Conservation (phyloP, 139 green algal species). For the Microglena sp. region DNA sequence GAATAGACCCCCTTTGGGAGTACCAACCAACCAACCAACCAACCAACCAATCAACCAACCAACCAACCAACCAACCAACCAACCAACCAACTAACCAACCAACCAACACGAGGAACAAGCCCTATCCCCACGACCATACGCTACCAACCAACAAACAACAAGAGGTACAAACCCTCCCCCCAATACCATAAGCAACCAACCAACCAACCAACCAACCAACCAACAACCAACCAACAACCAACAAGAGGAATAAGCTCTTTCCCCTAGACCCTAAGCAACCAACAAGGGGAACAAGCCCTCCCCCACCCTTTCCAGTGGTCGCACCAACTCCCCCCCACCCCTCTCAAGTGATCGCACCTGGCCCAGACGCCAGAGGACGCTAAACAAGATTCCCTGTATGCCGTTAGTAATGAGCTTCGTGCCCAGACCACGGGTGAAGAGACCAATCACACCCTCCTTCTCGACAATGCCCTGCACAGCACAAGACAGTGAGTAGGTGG, state of each 20-base stretch:
- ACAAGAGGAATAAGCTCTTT: background rate
- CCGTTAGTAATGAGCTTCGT: slow-evolving; percentile 86
- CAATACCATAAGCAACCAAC: background rate
- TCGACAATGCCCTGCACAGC: slow-evolving; percentile 56
- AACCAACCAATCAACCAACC: too few relatives aligned
- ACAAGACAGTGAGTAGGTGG: too few relatives aligned
- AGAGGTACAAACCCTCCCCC: background rate
- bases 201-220: background rate
- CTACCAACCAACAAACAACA: too few relatives aligned
- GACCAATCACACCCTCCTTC: slow-evolving; percentile 72
- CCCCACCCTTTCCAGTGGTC: background rate
- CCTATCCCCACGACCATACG: too few relatives aligned
- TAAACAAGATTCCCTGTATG: slow-evolving; percentile 66
- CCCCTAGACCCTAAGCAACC: background rate
- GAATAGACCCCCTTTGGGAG: background rate
- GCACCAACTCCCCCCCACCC: background rate
- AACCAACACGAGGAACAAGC: too few relatives aligned
- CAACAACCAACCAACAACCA: background rate
- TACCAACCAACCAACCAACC: too few relatives aligned
- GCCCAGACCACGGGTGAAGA: slow-evolving; percentile 75
- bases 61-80: too few relatives aligned
- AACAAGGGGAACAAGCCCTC: background rate
- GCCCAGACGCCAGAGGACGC: slow-evolving; percentile 75
- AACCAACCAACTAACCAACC: too few relatives aligned
- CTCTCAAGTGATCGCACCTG: slow-evolving; percentile 30